Conservation (phyloP, 768 basidiomycete genomes). For the Lactarius sp. region DNA sequence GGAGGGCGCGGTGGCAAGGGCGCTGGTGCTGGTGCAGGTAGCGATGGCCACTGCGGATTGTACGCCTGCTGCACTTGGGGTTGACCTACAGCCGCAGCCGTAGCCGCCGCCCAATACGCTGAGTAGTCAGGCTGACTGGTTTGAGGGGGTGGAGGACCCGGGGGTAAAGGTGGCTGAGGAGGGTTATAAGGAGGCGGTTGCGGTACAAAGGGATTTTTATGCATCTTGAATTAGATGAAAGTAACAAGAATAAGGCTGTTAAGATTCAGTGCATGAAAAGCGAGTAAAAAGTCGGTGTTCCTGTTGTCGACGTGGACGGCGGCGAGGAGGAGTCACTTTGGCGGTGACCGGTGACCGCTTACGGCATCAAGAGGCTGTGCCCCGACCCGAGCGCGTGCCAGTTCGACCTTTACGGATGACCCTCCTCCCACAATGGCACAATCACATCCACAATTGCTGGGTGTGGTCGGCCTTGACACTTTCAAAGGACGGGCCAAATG, state of each 20-base stretch:
- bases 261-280: constrained; percentile 20
- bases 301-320: constrained; percentile 20
- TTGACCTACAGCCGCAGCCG: constrained; percentile 47
- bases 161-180: constrained; percentile 72
- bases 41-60: constrained; percentile 56
- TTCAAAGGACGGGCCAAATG: not conserved
- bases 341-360: not conserved
- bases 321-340: constrained; percentile 15
- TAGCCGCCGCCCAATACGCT: constrained; percentile 68
- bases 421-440: not conserved
- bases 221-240: constrained; percentile 43
- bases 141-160: constrained; percentile 72
- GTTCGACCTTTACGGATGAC: no score
- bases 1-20: constrained; percentile 52
- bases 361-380: constrained; percentile 12
- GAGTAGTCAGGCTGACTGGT: constrained; percentile 67
- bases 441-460: not conserved
- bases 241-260: constrained; percentile 22
- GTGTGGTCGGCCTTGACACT: not conserved
- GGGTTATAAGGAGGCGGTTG: constrained; percentile 57
- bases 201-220: constrained; percentile 80
- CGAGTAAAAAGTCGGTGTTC: not conserved
- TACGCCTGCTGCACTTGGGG: constrained; percentile 49
- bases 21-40: constrained; percentile 43
- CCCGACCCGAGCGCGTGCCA: not conserved